phyloP scores from a whole-genome alignment of 1,139 yeast genomes.

The Nematodospora anomalae region DNA sequence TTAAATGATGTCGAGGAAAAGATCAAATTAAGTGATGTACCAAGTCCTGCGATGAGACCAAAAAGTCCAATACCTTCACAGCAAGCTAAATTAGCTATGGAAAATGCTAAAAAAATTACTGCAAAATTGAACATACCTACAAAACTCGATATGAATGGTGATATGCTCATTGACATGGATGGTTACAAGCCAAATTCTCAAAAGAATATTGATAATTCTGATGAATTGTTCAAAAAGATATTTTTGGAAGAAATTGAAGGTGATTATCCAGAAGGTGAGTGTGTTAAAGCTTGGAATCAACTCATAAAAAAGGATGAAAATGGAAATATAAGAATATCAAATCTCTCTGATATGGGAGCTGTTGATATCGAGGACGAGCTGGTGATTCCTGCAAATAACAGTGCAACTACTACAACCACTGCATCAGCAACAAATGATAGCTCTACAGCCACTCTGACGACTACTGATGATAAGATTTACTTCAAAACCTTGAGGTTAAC shows the following conservation, averaged over 20 bases:
- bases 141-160: constrained; percentile 86
- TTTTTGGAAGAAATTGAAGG: constrained; percentile 54
- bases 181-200: constrained; percentile 88
- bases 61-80: constrained; percentile 25
- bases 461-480: constrained; percentile 39
- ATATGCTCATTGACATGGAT: constrained; percentile 87
- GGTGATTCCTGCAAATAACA: constrained; percentile 3
- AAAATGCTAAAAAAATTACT: constrained; percentile 68
- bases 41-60: constrained; percentile 19
- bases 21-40: constrained; percentile 24
- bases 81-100: constrained; percentile 49
- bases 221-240: constrained; percentile 68
- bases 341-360: constrained; percentile 17
- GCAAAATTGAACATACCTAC: constrained; percentile 82
- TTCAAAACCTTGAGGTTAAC: constrained; percentile 90
- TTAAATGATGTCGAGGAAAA: constrained; percentile 36
- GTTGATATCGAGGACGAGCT: constrained; percentile 10
- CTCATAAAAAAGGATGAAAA: constrained; percentile 56
- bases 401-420: constrained; percentile 12
- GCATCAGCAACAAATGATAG: constrained; percentile 13
- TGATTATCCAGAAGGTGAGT: constrained; percentile 16
- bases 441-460: constrained; percentile 5
- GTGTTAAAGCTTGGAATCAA: constrained; percentile 34
- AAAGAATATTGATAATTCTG: constrained; percentile 67
- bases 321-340: constrained; percentile 66